Percentiles rank a stretch among this genome's conserved stretches.
phyloP scores from a whole-genome alignment of 2,329 filamentous ascomycete genomes.

The Colletotrichum cereale region DNA sequence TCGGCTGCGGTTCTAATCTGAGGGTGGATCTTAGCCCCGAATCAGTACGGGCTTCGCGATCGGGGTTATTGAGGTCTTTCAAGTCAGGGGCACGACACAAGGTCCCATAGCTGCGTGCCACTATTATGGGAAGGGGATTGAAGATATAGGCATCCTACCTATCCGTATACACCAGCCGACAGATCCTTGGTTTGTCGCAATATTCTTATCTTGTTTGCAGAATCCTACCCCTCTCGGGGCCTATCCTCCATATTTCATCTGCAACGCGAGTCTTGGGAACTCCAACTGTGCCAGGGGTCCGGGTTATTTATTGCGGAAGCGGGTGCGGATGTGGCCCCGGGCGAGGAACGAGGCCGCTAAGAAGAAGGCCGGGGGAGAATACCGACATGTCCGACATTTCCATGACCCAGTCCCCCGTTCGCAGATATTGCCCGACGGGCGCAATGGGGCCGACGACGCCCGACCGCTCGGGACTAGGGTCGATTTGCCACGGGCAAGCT shows the following conservation, averaged over 20 bases:
- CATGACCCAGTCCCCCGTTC: slow-evolving; percentile 22
- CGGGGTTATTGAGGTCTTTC: background rate
- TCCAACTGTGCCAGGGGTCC: background rate
- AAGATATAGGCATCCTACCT: background rate
- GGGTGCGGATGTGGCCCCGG: background rate
- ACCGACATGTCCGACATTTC: slow-evolving; percentile 34
- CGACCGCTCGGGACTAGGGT: slow-evolving; percentile 21
- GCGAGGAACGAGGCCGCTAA: slow-evolving; percentile 1
- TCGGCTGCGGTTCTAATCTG: background rate
- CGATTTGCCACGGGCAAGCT: slow-evolving; percentile 26
- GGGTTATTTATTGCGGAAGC: background rate
- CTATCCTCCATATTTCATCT: background rate
- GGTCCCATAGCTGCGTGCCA: background rate
- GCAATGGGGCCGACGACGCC: slow-evolving; percentile 30
- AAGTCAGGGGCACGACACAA: background rate
- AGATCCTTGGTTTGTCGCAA: slow-evolving; percentile 7
- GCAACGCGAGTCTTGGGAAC: background rate
- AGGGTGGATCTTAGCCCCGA: background rate
- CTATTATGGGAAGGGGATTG: background rate
- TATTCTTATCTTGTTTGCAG: background rate
- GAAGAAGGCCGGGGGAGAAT: slow-evolving; percentile 27
- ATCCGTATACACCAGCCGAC: background rate
- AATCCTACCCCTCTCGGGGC: background rate
- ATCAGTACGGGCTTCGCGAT: background rate
- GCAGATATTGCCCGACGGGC: slow-evolving; percentile 35